Percentiles rank a stretch among this genome's conserved stretches.
Conservation (phyloP, 768 basidiomycete species). For the Trametes cubensis region DNA sequence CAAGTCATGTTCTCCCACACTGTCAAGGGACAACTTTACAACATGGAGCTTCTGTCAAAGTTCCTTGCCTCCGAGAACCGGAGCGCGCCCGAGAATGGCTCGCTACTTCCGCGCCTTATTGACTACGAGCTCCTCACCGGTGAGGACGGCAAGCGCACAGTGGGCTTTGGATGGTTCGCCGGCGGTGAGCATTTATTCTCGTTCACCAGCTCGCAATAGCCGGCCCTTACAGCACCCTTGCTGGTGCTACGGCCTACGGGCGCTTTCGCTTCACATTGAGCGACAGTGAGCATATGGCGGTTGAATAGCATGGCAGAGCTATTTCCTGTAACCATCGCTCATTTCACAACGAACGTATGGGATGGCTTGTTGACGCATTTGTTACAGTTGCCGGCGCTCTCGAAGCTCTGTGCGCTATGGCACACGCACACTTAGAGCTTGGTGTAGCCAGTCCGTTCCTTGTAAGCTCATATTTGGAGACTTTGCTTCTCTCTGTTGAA, state of each 20-base stretch:
- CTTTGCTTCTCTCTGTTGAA: not conserved
- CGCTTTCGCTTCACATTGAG: too few species aligned
- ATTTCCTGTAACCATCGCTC: too few species aligned
- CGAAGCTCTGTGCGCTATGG: conserved; percentile 78
- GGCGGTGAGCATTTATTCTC: conserved; percentile 59
- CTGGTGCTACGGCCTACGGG: not conserved
- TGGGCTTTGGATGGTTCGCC: conserved; percentile 92
- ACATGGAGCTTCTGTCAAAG: conserved; percentile 72
- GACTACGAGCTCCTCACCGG: conserved; percentile 85
- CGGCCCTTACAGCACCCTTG: not conserved
- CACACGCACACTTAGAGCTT: conserved; percentile 74
- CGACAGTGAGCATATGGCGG: too few species aligned
- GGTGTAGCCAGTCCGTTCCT: conserved; percentile 86
- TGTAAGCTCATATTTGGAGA: conserved; percentile 44
- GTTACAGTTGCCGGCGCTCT: conserved; percentile 76
- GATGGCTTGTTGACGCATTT: not conserved
- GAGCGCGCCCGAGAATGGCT: conserved; percentile 12
- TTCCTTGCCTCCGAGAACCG: conserved; percentile 48
- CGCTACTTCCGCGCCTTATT: conserved; percentile 56
- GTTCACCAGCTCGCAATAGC: not conserved
- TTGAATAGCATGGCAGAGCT: too few species aligned
- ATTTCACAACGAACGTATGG: not conserved
- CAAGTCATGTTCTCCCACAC: conserved; percentile 95
- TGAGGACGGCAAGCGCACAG: conserved; percentile 67
- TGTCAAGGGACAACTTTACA: conserved; percentile 84